Evolutionary conservation across 2,329 filamentous ascomycete genomes (phyloP).

Genomic region (Arthroderma sp.): DNA sequence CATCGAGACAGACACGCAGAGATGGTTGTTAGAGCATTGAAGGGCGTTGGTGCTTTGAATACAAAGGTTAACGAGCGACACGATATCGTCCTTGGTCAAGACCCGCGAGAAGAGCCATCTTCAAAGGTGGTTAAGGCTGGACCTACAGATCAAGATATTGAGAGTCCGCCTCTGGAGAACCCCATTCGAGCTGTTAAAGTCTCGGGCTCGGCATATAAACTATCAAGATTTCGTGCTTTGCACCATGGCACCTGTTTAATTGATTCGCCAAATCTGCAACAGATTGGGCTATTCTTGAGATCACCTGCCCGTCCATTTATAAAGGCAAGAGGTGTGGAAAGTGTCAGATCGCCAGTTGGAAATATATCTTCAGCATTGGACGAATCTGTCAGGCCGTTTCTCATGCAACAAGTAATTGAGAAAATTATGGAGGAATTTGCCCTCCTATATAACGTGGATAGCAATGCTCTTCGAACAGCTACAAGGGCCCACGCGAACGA

Average conservation of each 20-base stretch:
- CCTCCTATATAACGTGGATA: constrained; percentile 47
- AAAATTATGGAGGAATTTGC: constrained; percentile 56
- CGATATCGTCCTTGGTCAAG: constrained; percentile 70
- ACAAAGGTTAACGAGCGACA: constrained; percentile 77
- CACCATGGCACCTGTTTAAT: constrained; percentile 91
- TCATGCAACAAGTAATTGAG: constrained; percentile 36
- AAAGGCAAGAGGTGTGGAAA: constrained; percentile 75
- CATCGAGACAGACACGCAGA: constrained; percentile 77
- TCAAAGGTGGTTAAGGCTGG: constrained; percentile 13
- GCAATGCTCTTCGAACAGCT: constrained; percentile 25
- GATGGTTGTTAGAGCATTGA: constrained; percentile 81
- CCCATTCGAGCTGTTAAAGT: constrained; percentile 53
- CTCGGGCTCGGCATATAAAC: constrained; percentile 88
- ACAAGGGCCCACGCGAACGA: constrained; percentile 25
- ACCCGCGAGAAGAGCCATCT: constrained; percentile 16
- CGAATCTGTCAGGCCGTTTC: constrained; percentile 36
- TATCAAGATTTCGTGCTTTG: constrained; percentile 66
- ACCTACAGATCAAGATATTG: constrained; percentile 33
- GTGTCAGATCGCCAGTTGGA: constrained; percentile 69
- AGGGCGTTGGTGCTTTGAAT: constrained; percentile 34
- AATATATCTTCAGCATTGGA: constrained; percentile 55
- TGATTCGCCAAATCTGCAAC: constrained; percentile 57
- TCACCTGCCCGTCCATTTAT: constrained; percentile 70
- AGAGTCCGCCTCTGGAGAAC: constrained; percentile 29
- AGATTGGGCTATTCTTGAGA: constrained; percentile 57